Conservation (phyloP, 2,329 filamentous ascomycete species). For the Coniochaeta hoffmannii region DNA sequence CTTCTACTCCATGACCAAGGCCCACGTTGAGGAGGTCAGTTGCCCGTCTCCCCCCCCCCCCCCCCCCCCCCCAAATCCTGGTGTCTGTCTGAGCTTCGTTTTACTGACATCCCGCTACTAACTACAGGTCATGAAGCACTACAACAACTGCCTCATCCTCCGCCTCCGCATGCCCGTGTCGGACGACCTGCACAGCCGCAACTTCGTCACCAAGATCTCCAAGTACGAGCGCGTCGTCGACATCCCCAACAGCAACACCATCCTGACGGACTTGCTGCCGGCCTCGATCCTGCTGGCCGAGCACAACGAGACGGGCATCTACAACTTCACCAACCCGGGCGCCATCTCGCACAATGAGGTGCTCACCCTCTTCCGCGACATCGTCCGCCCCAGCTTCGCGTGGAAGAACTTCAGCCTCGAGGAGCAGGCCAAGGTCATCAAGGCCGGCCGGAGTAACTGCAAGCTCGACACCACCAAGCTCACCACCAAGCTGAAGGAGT, state of each 20-base stretch:
- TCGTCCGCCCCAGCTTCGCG: conserved; percentile 50
- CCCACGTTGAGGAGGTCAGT: conserved; percentile 54
- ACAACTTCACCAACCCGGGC: conserved; percentile 65
- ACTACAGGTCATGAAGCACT: conserved; percentile 50
- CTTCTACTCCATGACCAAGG: conserved; percentile 63
- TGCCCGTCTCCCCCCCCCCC: background rate
- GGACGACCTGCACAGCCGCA: conserved; percentile 58
- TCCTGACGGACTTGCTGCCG: conserved; percentile 57
- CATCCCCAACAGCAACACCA: conserved; percentile 62
- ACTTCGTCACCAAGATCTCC: conserved; percentile 63
- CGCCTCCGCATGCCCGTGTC: conserved; percentile 63
- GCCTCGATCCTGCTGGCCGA: conserved; percentile 53
- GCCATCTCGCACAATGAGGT: conserved; percentile 67
- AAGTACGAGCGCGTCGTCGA: conserved; percentile 59
- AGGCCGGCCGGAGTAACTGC: conserved; percentile 61
- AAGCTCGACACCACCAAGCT: conserved; percentile 56
- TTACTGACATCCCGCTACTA: conserved; percentile 1
- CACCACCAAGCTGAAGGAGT: conserved; percentile 50
- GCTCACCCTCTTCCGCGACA: conserved; percentile 52
- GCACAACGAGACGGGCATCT: conserved; percentile 54
- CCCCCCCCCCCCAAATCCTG: background rate
- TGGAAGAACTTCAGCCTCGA: conserved; percentile 62
- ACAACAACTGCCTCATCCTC: conserved; percentile 54
- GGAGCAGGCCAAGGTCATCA: conserved; percentile 60
- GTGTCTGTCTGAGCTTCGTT: background rate